Conservation (phyloP, 2,329 filamentous ascomycete genomes). For the Alternaria ethzedia region DNA sequence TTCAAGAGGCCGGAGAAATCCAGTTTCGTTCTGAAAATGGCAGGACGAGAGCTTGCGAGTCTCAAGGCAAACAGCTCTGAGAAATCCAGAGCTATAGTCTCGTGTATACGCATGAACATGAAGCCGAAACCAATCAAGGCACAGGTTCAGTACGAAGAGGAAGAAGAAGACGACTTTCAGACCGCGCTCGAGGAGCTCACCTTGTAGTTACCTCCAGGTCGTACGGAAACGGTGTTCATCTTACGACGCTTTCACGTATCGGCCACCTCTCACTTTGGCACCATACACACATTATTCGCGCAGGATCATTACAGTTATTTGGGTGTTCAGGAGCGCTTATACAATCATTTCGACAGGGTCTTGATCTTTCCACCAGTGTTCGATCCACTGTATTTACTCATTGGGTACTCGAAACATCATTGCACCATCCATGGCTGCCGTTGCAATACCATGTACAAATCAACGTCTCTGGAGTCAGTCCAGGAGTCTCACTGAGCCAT, state of each 20-base stretch:
- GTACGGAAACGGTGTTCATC: not conserved
- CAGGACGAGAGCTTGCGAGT: conserved; percentile 48
- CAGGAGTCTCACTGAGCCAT: conserved; percentile 14
- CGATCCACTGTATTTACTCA: not conserved
- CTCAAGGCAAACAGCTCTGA: conserved; percentile 39
- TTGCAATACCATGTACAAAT: not conserved
- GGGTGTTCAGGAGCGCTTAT: not conserved
- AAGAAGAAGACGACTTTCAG: conserved; percentile 28
- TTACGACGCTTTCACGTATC: not conserved
- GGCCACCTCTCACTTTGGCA: not conserved
- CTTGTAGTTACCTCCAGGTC: not conserved
- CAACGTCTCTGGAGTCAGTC: not conserved
- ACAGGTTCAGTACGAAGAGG: conserved; percentile 11
- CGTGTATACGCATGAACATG: conserved; percentile 33
- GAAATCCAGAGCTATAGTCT: conserved; percentile 20
- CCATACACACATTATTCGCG: not conserved
- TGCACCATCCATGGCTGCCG: not conserved
- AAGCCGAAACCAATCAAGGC: conserved; percentile 41
- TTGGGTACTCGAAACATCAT: not conserved
- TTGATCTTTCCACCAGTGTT: not conserved
- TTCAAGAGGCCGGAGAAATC: conserved; percentile 23
- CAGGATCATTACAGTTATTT: not conserved
- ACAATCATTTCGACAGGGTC: not conserved
- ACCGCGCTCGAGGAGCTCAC: conserved; percentile 8
- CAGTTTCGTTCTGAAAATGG: conserved; percentile 49